These are phyloP conservation scores for Lactuca sativa DNA, from an alignment of 129 eudicot species.

Conservation along the genomic window DNA sequence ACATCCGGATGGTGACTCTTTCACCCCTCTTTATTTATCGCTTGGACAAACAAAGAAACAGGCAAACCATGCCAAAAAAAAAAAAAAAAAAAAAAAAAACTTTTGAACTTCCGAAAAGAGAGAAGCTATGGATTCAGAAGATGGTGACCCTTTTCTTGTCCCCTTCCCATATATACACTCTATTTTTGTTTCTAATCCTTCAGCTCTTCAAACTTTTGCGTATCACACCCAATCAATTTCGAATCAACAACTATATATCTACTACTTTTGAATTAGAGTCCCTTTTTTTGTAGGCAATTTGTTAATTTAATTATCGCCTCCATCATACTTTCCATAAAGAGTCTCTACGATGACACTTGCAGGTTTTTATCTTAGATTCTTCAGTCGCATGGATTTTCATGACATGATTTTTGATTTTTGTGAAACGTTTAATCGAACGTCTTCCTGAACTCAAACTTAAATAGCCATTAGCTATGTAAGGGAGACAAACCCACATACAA, in stretches of 20 bases:
- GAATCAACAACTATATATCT: background rate
- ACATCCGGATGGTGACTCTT: slow-evolving; percentile 35
- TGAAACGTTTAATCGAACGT: too few relatives aligned
- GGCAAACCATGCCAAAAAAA: slow-evolving; percentile 28
- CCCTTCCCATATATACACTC: slow-evolving; percentile 14
- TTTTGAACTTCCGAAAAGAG: slow-evolving; percentile 25
- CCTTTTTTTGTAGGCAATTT: background rate
- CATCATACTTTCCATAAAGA: background rate
- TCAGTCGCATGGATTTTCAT: background rate
- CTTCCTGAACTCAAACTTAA: background rate
- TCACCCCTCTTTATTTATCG: slow-evolving; percentile 10
- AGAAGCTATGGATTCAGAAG: slow-evolving; percentile 26
- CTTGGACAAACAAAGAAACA: slow-evolving; percentile 5
- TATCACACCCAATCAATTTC: background rate
- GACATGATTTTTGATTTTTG: background rate
- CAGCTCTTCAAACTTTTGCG: background rate
- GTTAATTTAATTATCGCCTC: background rate
- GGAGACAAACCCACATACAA: too few relatives aligned
- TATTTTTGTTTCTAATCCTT: slow-evolving; percentile 12
- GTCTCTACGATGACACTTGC: background rate
- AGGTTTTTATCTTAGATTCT: background rate
- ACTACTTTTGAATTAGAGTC: background rate
- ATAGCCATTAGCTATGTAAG: too few relatives aligned
- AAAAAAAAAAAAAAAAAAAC: slow-evolving; percentile 8
- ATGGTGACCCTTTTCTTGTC: slow-evolving; percentile 32